phyloP scores from a whole-genome alignment of 176 grass and related monocot genomes.

The Neostapfia colusana region DNA sequence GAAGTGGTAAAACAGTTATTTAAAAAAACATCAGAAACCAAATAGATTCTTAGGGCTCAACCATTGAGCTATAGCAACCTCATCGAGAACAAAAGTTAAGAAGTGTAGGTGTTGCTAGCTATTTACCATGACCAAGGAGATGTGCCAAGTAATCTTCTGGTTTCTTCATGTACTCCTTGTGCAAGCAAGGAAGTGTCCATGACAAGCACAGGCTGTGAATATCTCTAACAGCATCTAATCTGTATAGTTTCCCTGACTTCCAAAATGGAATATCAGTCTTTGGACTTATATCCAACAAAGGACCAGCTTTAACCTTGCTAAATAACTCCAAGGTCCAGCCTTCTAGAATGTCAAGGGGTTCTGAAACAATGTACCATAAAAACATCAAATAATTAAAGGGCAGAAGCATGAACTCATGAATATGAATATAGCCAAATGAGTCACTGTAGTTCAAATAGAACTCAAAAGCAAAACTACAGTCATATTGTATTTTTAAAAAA shows the following conservation, averaged over 20 bases:
- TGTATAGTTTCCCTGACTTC: slow-evolving; percentile 84
- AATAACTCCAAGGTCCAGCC: slow-evolving; percentile 88
- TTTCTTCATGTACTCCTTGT: slow-evolving; percentile 95
- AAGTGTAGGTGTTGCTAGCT: slow-evolving; percentile 25
- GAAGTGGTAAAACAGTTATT: not conserved
- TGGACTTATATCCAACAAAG: slow-evolving; percentile 53
- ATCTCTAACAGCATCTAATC: slow-evolving; percentile 93
- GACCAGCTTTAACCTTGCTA: slow-evolving; percentile 80
- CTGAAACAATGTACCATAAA: slow-evolving; percentile 52
- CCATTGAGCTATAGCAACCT: slow-evolving; percentile 1
- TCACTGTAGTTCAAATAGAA: not conserved
- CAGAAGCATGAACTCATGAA: slow-evolving; percentile 20
- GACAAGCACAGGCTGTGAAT: slow-evolving; percentile 70
- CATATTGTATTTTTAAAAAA: slow-evolving; percentile 7
- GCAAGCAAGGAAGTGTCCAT: slow-evolving; percentile 94
- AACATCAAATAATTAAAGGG: slow-evolving; percentile 25
- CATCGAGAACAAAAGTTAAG: not conserved
- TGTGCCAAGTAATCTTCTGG: slow-evolving; percentile 89
- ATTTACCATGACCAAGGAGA: slow-evolving; percentile 95
- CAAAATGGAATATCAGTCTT: slow-evolving; percentile 72
- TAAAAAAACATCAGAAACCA: slow-evolving; percentile 24
- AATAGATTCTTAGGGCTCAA: slow-evolving; percentile 27
- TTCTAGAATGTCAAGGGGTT: slow-evolving; percentile 82
- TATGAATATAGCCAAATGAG: slow-evolving; percentile 19
- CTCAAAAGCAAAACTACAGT: not conserved